These are phyloP conservation scores for Syncephalastrum monosporum DNA, from an alignment of 371 early-diverging fungal species.

Conservation along the genomic window DNA sequence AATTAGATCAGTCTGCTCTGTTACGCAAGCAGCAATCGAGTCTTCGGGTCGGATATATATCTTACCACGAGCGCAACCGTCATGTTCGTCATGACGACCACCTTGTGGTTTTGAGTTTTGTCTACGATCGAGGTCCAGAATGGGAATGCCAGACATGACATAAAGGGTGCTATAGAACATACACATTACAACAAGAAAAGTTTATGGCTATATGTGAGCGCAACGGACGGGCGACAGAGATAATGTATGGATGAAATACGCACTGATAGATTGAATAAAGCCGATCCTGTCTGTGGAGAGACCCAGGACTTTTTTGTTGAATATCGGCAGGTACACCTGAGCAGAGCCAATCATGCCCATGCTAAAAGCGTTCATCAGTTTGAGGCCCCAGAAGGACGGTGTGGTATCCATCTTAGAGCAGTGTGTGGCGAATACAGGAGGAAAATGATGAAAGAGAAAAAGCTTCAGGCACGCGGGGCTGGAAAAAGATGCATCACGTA, in stretches of 20 bases:
- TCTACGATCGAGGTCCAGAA: constrained; percentile 36
- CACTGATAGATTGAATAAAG: constrained; percentile 37
- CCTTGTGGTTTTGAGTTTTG: constrained; percentile 24
- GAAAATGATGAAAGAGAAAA: too few relatives aligned
- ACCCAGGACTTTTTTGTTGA: constrained; percentile 29
- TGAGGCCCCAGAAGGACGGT: constrained; percentile 27
- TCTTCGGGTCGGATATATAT: neutral
- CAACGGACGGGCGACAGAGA: neutral
- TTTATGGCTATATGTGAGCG: too few relatives aligned
- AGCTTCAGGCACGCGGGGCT: too few relatives aligned
- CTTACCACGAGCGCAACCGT: constrained; percentile 27
- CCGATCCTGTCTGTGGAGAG: constrained; percentile 39
- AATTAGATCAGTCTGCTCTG: neutral
- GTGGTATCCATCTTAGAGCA: neutral
- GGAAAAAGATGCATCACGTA: too few relatives aligned
- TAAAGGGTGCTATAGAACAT: constrained; percentile 29
- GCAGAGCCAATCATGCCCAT: constrained; percentile 38
- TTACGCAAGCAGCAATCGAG: too few relatives aligned
- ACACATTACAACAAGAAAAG: neutral
- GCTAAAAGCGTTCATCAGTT: constrained; percentile 34
- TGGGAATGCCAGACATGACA: constrained; percentile 36
- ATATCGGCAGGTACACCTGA: constrained; percentile 37
- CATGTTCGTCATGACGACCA: constrained; percentile 34
- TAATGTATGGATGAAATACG: neutral
- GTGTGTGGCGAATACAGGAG: too few relatives aligned